These are phyloP conservation scores for Dictyostelium firmibasis DNA, from an alignment of 78 protist genomes.

Conservation along the genomic window DNA sequence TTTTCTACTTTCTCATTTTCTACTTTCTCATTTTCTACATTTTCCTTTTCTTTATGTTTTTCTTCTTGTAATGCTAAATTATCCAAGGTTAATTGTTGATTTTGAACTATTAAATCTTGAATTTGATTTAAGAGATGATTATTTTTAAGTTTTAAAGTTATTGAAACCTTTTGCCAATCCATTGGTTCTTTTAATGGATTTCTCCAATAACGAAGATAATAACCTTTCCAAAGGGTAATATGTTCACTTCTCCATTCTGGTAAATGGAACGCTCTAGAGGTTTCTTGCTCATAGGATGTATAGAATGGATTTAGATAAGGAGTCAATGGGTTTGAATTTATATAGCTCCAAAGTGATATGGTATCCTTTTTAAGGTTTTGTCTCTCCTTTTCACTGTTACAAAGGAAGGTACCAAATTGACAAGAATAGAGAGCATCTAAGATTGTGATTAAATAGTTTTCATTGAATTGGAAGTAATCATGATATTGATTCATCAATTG, in stretches of 20 bases:
- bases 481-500: conserved; percentile 88
- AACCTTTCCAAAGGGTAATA: conserved; percentile 51
- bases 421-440: conserved; percentile 63
- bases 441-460: conserved; percentile 75
- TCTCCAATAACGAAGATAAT: conserved; percentile 55
- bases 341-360: conserved; percentile 59
- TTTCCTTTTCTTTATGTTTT: neutral
- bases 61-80: neutral
- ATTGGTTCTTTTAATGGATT: conserved; percentile 50
- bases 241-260: conserved; percentile 60
- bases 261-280: neutral
- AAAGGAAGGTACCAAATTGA: conserved; percentile 91
- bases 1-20: neutral
- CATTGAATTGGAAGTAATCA: conserved; percentile 92
- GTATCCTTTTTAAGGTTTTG: conserved; percentile 6
- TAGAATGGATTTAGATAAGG: conserved; percentile 46
- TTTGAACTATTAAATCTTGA: neutral
- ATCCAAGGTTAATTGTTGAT: neutral
- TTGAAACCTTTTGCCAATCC: conserved; percentile 31
- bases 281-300: neutral
- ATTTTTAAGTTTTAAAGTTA: conserved; percentile 4
- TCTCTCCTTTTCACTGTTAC: conserved; percentile 83
- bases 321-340: conserved; percentile 9
- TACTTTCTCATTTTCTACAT: neutral
- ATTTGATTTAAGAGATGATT: neutral